Percentiles rank a stretch among this genome's conserved stretches.
phyloP scores from a whole-genome alignment of 257 asterid species.

The Nyctanthes arbortristis region DNA sequence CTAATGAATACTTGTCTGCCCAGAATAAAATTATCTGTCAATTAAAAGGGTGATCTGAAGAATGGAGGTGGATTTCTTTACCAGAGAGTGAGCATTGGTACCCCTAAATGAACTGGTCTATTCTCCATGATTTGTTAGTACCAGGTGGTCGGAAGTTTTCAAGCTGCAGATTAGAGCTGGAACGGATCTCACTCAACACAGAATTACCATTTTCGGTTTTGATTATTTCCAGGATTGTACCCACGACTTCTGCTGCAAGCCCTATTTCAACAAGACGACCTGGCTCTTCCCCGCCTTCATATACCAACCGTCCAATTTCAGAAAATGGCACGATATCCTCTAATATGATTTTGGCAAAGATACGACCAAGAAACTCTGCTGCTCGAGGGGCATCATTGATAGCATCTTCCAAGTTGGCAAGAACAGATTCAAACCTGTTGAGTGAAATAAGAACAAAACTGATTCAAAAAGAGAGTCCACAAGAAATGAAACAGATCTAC shows the following conservation, averaged over 20 bases:
- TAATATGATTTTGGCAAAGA: slow-evolving; percentile 42
- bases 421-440: slow-evolving; percentile 63
- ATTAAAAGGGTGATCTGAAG: slow-evolving; percentile 24
- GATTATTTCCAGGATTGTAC: slow-evolving; percentile 44
- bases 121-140: slow-evolving; percentile 29
- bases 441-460: not conserved
- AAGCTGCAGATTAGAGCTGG: slow-evolving; percentile 43
- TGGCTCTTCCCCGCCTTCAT: slow-evolving; percentile 58
- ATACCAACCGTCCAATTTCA: slow-evolving; percentile 44
- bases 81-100: slow-evolving; percentile 30
- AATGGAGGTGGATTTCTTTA: slow-evolving; percentile 21
- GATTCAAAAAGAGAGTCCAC: slow-evolving; percentile 18
- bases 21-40: slow-evolving; percentile 26
- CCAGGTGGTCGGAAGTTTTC: slow-evolving; percentile 53
- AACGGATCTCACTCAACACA: slow-evolving; percentile 47
- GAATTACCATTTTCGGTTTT: slow-evolving; percentile 60
- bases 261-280: slow-evolving; percentile 58
- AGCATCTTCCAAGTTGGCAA: slow-evolving; percentile 60
- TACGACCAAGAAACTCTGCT: slow-evolving; percentile 54
- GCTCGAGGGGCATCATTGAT: slow-evolving; percentile 75
- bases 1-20: slow-evolving; percentile 11
- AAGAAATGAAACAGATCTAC: not conserved
- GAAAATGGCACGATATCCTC: slow-evolving; percentile 50
- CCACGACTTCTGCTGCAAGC: slow-evolving; percentile 62
- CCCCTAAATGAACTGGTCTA: slow-evolving; percentile 47